phyloP scores from a whole-genome alignment of 2,329 filamentous ascomycete genomes.

The Xylariaceae sp. region DNA sequence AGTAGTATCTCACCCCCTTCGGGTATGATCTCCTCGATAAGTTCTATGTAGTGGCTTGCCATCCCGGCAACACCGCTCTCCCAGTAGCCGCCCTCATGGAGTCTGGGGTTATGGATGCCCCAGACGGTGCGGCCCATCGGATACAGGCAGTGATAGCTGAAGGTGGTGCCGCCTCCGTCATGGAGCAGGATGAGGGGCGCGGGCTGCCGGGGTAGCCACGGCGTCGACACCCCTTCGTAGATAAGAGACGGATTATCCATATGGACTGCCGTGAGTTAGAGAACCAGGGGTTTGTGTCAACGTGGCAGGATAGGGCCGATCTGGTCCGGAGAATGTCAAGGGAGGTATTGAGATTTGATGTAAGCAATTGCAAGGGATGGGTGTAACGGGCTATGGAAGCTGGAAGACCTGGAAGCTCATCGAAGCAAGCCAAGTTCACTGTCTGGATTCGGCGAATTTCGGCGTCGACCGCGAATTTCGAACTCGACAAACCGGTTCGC shows the following conservation, averaged over 20 bases:
- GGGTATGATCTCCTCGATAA: conserved; percentile 38
- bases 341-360: too few species aligned
- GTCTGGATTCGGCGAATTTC: too few species aligned
- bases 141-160: conserved; percentile 51
- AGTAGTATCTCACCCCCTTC: conserved; percentile 40
- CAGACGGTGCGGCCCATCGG: conserved; percentile 44
- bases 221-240: conserved; percentile 20
- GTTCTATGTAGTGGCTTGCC: conserved; percentile 44
- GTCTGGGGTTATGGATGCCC: conserved; percentile 51
- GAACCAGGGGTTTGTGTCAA: background rate
- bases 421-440: too few species aligned
- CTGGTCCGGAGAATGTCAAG: too few species aligned
- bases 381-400: too few species aligned
- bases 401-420: too few species aligned
- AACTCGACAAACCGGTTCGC: too few species aligned
- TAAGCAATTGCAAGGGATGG: too few species aligned
- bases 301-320: too few species aligned
- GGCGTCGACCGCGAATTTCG: too few species aligned
- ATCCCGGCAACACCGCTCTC: conserved; percentile 50
- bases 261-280: background rate
- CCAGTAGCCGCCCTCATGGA: conserved; percentile 42
- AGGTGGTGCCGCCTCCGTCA: conserved; percentile 56
- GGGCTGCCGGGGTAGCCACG: conserved; percentile 16
- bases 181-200: conserved; percentile 53
- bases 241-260: conserved; percentile 27